Base-by-base conservation (phyloP, 257 asterid genomes). In the Salvia rosmarinus region DNA sequence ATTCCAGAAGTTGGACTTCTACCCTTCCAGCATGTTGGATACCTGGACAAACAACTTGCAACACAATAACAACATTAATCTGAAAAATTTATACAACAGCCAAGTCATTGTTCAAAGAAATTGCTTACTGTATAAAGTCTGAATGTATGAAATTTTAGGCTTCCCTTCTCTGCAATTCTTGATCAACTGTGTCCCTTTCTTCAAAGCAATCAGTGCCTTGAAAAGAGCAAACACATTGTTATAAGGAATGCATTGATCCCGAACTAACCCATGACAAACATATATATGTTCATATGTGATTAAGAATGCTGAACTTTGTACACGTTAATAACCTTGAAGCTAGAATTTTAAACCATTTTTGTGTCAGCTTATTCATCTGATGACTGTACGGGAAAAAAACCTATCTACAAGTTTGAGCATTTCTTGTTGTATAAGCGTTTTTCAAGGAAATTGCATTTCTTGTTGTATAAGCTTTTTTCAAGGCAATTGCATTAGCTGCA, bases 141-240 rank as follows among this genome's bases (percentile, higher is more conserved):
- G 82, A 88, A 86, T 57, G 90, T 87, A 52, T 91, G 82, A 76
- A 94, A 89, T 75, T 94, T 94, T 89, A 32, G 96, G 97, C 86
- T 83, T 89, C 81, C 96, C 96, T 76, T 89, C 86, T 70, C 96
- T 82, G 88, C 96, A 85, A 84, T 91, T 89, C 88, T 94, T 94
- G 83, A 89, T 81, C 75, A 89, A 71, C 71, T 91, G 93, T 59
- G 98, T 83, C 19, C 96, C 99, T 81, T 89, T 91, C 88, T 91
- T 91, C 93, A 91, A 87, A 77, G 89, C 88, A 67, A 83, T 70
- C 73, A 94, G 84, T 77, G 95, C 90, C 96, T 94, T 84, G 75
- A 80, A 77, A 44, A 43, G 62, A 58, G 72, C 44, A 68, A 59
- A 35, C 5, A 58, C 34, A 70, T 68, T 32, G 9, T 4, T 57